phyloP scores from a whole-genome alignment of 2,329 filamentous ascomycete species.

The Fusarium piperis region DNA sequence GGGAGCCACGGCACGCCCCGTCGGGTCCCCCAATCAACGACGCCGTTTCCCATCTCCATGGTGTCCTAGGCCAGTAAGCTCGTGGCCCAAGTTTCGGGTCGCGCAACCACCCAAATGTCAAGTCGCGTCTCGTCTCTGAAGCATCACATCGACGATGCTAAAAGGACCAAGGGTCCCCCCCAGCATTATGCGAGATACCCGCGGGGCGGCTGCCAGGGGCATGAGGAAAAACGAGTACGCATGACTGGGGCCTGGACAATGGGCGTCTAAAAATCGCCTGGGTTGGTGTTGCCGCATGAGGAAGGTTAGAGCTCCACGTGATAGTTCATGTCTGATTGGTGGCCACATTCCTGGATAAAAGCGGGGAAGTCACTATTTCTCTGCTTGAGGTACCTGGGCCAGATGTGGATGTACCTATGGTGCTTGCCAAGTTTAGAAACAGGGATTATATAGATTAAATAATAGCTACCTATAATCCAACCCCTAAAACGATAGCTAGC shows the following conservation, averaged over 20 bases:
- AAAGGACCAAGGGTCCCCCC: not conserved
- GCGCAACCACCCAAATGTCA: not conserved
- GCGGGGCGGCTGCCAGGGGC: not conserved
- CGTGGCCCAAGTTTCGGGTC: not conserved
- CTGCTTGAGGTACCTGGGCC: too few species aligned
- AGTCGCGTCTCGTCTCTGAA: not conserved
- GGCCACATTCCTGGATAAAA: too few species aligned
- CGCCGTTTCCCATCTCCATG: not conserved
- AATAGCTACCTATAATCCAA: too few species aligned
- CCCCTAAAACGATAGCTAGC: too few species aligned
- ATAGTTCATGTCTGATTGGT: too few species aligned
- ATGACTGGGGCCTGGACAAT: not conserved
- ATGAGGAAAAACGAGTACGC: not conserved
- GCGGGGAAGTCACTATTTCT: too few species aligned
- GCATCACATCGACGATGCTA: not conserved
- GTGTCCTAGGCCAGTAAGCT: conserved; percentile 9
- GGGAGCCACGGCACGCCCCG: conserved; percentile 41
- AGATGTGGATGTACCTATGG: too few species aligned
- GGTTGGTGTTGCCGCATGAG: too few species aligned
- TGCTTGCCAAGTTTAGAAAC: too few species aligned
- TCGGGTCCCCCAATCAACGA: conserved; percentile 26
- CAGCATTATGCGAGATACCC: not conserved
- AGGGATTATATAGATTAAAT: too few species aligned
- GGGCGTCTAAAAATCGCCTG: not conserved
- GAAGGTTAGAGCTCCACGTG: too few species aligned